Evolutionary conservation across 345 rosid species (phyloP).

Genomic region (Heritiera littoralis): DNA sequence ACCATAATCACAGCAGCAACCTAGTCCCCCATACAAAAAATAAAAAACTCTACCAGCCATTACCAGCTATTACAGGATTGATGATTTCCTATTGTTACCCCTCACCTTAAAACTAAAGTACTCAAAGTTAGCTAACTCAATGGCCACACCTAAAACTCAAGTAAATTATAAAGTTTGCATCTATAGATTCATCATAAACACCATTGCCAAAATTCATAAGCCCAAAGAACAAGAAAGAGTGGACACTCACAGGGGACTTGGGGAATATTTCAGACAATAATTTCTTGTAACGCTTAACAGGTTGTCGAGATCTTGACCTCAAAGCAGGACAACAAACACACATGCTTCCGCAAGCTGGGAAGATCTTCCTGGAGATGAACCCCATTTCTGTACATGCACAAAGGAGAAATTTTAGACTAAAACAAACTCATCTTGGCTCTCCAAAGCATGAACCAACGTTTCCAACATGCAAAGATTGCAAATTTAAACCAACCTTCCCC

Average conservation of each 20-base stretch:
- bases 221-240: neutral
- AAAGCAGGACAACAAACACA: constrained; percentile 97
- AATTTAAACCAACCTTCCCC: neutral
- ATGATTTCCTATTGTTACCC: neutral
- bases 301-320: constrained; percentile 97
- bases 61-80: neutral
- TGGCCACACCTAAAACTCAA: no score
- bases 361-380: constrained; percentile 78
- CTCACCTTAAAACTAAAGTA: neutral
- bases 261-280: constrained; percentile 91
- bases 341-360: constrained; percentile 96
- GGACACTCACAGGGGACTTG: constrained; percentile 51
- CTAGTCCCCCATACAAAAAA: neutral
- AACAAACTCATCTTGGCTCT: neutral
- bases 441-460: constrained; percentile 23
- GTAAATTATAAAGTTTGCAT: neutral
- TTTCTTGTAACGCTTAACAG: constrained; percentile 95
- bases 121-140: neutral
- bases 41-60: neutral
- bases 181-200: neutral
- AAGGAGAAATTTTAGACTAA: constrained; percentile 2
- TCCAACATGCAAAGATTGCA: constrained; percentile 15
- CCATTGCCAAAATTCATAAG: neutral
- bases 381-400: constrained; percentile 67
- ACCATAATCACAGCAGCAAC: constrained; percentile 1